Evolutionary conservation across 345 rosid genomes (phyloP), one percentile per base, ranked within the genome.

Genomic region (Microthlaspi erraticum): DNA sequence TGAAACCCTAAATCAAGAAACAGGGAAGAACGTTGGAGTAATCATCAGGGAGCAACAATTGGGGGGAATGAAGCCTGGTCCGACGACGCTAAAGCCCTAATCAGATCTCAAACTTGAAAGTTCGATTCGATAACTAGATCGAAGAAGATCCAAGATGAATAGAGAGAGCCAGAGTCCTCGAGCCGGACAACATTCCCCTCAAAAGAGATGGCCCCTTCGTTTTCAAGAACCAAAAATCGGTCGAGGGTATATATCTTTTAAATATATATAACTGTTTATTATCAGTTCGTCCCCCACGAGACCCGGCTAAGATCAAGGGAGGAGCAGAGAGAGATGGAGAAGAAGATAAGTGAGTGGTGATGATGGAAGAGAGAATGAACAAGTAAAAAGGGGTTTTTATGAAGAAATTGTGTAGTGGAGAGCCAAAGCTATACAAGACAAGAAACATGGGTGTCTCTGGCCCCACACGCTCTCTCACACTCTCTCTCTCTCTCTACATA

Each of bases 51-150:
- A 85, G 85, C 84, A 78, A 73, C 51, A 80, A 83, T 88, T 90
- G 91, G 88, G 94, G 92, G 94, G 97, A 86, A 90, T 88, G 94
- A 90, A 90, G 96, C 96, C 96, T 90, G 96, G 96, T 90, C 96
- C 96, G 94, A 90, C 83, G 85, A 83, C 90, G 12, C 96, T 76
- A 64, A 51, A 65, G 58, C 53, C 72, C 48, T 72, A 17, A 38
- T 58, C 70, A 59, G 77, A 78, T 80, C 82, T 73, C 19, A 34
- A 45, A 33, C 39, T 52, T 32, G 14, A 6, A 55, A 33, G 14
- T 41, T 41, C 29, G 38, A 23, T 68, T 50, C 38, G 60, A 14
- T 1, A 14, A 2, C 29, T 26, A 23, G 14, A 74, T 64, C 73
- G 49, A 74, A 39, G 20, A 41, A 51, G 68, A 74, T 39, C 68